These are phyloP conservation scores for Fusarium camptoceras DNA, from an alignment of 2,329 filamentous ascomycete species.

Conservation along the genomic window DNA sequence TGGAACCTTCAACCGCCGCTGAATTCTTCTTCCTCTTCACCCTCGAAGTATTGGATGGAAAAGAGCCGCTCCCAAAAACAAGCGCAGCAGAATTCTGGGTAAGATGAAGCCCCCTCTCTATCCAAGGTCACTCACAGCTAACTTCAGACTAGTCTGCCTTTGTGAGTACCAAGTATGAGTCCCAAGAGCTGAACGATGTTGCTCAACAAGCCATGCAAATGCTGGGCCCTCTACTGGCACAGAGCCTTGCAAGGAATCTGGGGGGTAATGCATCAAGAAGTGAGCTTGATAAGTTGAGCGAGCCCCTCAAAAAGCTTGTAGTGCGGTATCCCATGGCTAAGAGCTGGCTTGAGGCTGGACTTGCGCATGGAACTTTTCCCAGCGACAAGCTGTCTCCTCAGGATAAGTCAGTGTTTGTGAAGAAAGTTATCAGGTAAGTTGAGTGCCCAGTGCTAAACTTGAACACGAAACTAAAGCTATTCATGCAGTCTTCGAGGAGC, in stretches of 20 bases:
- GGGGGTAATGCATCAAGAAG: slow-evolving; percentile 76
- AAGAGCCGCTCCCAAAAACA: slow-evolving; percentile 80
- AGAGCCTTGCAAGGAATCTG: slow-evolving; percentile 72
- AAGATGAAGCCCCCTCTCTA: slow-evolving; percentile 38
- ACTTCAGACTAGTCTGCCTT: slow-evolving; percentile 61
- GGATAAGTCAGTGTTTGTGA: slow-evolving; percentile 73
- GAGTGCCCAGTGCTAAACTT: not conserved
- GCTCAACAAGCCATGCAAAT: slow-evolving; percentile 65
- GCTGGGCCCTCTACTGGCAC: slow-evolving; percentile 70
- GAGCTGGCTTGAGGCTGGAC: slow-evolving; percentile 71
- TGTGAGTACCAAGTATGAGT: slow-evolving; percentile 59
- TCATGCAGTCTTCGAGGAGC: slow-evolving; percentile 67
- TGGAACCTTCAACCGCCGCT: slow-evolving; percentile 67
- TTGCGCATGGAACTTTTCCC: slow-evolving; percentile 67
- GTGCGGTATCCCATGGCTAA: slow-evolving; percentile 66
- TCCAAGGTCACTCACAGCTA: not conserved
- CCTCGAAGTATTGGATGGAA: slow-evolving; percentile 75
- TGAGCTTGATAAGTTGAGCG: slow-evolving; percentile 77
- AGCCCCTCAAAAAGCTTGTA: slow-evolving; percentile 77
- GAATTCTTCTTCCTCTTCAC: slow-evolving; percentile 79
- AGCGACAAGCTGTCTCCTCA: slow-evolving; percentile 67
- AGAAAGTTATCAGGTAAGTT: slow-evolving; percentile 71
- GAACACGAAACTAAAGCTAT: not conserved
- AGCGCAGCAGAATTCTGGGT: slow-evolving; percentile 83
- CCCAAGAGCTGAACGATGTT: slow-evolving; percentile 56